A percentile compares a stretch with the other conserved stretches of the same genome.
These are phyloP conservation scores for Catharanthus roseus DNA, from an alignment of 257 asterid species.

Conservation along the genomic window DNA sequence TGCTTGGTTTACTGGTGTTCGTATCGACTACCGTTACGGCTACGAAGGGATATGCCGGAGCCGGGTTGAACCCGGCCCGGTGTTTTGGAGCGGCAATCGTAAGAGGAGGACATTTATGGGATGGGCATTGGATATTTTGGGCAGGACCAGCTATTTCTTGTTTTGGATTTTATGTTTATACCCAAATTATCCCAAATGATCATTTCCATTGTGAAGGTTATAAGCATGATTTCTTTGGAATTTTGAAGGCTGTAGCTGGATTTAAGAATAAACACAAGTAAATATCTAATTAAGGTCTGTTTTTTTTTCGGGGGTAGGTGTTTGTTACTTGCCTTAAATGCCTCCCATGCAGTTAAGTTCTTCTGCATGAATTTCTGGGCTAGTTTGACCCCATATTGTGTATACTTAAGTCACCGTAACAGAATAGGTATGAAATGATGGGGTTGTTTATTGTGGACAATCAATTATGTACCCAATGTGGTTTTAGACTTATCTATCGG, in stretches of 20 bases:
- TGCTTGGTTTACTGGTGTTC: slow-evolving; percentile 58
- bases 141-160: slow-evolving; percentile 60
- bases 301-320: no score
- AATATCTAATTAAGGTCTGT: no score
- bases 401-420: no score
- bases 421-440: no score
- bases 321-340: not conserved
- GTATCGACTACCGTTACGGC: slow-evolving; percentile 53
- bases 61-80: slow-evolving; percentile 77
- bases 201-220: slow-evolving; percentile 50
- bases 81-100: slow-evolving; percentile 70
- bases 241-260: slow-evolving; percentile 34
- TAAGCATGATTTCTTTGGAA: slow-evolving; percentile 49
- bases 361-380: not conserved
- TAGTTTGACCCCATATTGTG: no score
- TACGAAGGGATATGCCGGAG: slow-evolving; percentile 57
- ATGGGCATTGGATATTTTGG: slow-evolving; percentile 83
- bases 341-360: not conserved
- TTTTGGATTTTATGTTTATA: slow-evolving; percentile 51
- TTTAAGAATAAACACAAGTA: not conserved
- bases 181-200: slow-evolving; percentile 53
- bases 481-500: no score
- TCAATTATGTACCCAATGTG: no score
- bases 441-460: no score
- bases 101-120: slow-evolving; percentile 73